Evolutionary conservation across 306 rosid genomes (phyloP), one percentile per base, ranked within the genome.

Genomic region (Dryas alaskensis): DNA sequence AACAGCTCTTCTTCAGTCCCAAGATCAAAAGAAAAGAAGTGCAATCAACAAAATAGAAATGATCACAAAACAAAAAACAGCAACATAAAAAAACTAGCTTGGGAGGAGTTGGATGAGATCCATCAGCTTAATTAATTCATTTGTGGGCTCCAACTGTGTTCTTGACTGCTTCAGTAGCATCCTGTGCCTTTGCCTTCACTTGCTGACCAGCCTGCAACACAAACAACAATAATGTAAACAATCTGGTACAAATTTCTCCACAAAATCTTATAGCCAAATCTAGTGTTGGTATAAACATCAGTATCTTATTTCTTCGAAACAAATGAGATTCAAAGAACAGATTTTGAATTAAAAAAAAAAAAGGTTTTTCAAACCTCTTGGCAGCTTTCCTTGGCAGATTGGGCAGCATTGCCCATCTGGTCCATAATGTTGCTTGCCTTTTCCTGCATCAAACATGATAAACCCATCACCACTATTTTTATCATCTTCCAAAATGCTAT

Each of bases 171-270:
- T 76, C 77, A 58, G 60, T 51, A 43, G 84, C 84, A 14, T 47
- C 81, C 44, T 81, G 78, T 45, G 81, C 78, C 75, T 64, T 81
- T 3, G 59, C 46, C 66, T 65, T 31, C 77, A 76, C n/a, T 5
- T 88, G 86, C 73, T 79, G 60, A 17, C 85, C 81, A 70, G 74
- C 79, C 89, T 87, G 71, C 74, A 46, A 22, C 37, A 53, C 37
- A 54, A 10, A 31, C 3, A 31, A 31, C 37, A 31, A 31, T 25
- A 37, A 59, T 44, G 2, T 13, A 6, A 52, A 17, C 42, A 48
- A 50, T 4, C 7, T 76, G 25, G 37, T 31, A 2, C 1, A 31
- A 31, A 31, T 31, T 31, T 31, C 37, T 31, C 37, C 37, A 31
- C 37, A 31, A 31, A 31, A 31, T 31, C 37, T 1, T 31, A 31